Conservation (phyloP, 2,329 filamentous ascomycete genomes). For the Trichoderma atrobrunneum region DNA sequence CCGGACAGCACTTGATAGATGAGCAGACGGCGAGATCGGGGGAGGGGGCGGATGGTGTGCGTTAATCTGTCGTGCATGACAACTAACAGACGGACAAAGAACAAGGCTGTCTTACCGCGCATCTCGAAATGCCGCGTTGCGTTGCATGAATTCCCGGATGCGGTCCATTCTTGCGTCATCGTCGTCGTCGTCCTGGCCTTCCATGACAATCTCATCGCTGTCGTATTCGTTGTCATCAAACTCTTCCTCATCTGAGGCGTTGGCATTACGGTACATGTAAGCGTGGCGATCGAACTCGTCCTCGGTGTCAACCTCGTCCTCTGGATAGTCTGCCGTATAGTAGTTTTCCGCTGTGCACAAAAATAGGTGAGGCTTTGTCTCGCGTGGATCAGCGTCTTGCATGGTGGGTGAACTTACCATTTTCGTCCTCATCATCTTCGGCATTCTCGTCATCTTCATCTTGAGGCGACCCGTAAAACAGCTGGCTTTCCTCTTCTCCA, state of each 20-base stretch:
- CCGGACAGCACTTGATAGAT: neutral
- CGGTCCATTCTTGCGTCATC: constrained; percentile 38
- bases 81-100: neutral
- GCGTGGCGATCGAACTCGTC: constrained; percentile 50
- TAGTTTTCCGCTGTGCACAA: constrained; percentile 64
- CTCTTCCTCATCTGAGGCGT: constrained; percentile 56
- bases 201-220: constrained; percentile 38
- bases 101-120: neutral
- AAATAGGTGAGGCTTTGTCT: constrained; percentile 15
- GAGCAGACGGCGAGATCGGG: neutral
- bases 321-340: constrained; percentile 76
- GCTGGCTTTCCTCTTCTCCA: constrained; percentile 55
- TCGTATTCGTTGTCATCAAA: constrained; percentile 43
- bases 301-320: constrained; percentile 73
- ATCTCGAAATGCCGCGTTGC: constrained; percentile 26
- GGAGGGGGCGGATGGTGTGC: neutral
- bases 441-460: constrained; percentile 60
- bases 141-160: constrained; percentile 39
- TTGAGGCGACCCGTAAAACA: constrained; percentile 58
- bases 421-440: constrained; percentile 64
- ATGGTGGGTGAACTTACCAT: constrained; percentile 45
- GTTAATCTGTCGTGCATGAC: neutral
- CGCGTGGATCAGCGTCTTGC: neutral
- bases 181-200: constrained; percentile 36
- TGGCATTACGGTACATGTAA: constrained; percentile 53